phyloP scores from a whole-genome alignment of 2,329 filamentous ascomycete species.

The Aspergillus transmontanensis region DNA sequence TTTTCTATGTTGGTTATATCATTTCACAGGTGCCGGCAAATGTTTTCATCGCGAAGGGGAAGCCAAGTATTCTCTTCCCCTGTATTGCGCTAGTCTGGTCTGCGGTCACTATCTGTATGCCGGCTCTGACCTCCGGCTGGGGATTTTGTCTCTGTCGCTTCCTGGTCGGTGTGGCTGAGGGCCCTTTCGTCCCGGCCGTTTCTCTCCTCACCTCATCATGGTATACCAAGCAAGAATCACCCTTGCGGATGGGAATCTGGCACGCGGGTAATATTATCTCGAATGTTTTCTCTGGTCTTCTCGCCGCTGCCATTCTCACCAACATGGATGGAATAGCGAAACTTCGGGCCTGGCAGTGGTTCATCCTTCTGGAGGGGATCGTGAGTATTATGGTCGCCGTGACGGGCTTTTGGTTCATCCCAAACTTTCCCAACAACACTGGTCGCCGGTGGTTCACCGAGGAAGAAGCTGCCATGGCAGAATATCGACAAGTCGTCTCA shows the following conservation, averaged over 20 bases:
- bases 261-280: not conserved
- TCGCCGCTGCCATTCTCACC: not conserved
- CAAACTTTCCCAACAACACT: not conserved
- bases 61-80: constrained; percentile 13
- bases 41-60: constrained; percentile 13
- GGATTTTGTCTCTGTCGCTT: constrained; percentile 15
- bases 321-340: not conserved
- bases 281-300: not conserved
- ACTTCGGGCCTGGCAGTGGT: not conserved
- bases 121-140: constrained; percentile 10
- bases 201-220: not conserved
- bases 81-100: constrained; percentile 13
- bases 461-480: not conserved
- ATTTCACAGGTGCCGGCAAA: constrained; percentile 14
- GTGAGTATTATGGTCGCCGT: not conserved
- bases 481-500: not conserved
- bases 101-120: constrained; percentile 15
- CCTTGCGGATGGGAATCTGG: not conserved
- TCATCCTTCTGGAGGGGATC: not conserved
- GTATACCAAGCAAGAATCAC: not conserved
- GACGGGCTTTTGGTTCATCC: not conserved
- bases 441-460: not conserved
- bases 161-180: constrained; percentile 13
- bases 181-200: not conserved
- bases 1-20: constrained; percentile 17